These are phyloP conservation scores for Gracilaria domingensis DNA, from an alignment of 23 red algal genomes.

Conservation along the genomic window DNA sequence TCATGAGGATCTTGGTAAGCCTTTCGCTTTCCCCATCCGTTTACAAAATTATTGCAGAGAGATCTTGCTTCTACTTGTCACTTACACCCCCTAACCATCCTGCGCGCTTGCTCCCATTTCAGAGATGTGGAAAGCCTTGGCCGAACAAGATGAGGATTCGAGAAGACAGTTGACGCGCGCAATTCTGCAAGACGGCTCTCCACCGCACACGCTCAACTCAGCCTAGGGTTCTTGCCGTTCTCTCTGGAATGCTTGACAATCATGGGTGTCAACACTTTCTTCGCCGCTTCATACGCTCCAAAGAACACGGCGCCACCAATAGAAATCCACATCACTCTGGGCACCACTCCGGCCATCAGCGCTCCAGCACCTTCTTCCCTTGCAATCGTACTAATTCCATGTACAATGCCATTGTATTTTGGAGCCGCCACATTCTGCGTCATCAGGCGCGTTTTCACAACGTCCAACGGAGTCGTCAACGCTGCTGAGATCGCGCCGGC, in stretches of 20 bases:
- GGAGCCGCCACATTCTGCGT: conserved; percentile 46
- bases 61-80: neutral
- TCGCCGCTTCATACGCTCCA: conserved; percentile 85
- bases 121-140: neutral
- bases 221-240: neutral
- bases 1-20: conserved; percentile 41
- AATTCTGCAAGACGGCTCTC: neutral
- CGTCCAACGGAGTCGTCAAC: conserved; percentile 95
- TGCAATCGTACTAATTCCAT: conserved; percentile 78
- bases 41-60: neutral
- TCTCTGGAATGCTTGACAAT: conserved; percentile 32
- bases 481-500: conserved; percentile 97
- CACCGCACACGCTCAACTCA: neutral
- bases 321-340: conserved; percentile 95
- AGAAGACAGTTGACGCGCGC: neutral
- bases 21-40: neutral
- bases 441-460: conserved; percentile 98
- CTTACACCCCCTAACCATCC: neutral
- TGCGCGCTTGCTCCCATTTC: neutral
- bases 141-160: neutral
- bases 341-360: conserved; percentile 82
- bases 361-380: conserved; percentile 85
- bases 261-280: conserved; percentile 38
- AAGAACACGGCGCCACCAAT: conserved; percentile 99
- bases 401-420: conserved; percentile 75